Evolutionary conservation across 495 filamentous ascomycete species (phyloP).

Genomic region (Hyaloscypha variabilis): DNA sequence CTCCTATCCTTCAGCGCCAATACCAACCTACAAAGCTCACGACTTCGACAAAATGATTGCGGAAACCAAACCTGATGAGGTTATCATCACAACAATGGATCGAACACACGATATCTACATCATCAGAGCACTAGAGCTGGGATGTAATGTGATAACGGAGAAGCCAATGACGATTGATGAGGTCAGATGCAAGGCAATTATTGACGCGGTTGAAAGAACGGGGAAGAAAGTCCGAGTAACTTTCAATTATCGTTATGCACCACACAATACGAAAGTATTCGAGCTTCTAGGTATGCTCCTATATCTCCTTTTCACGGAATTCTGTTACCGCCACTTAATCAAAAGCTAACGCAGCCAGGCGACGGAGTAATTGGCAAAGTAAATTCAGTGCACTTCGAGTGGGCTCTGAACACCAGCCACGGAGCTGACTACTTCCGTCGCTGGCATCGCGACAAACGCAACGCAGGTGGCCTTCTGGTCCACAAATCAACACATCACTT

Average conservation of each 20-base stretch:
- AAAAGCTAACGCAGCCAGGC: not conserved
- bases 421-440: slow-evolving; percentile 64
- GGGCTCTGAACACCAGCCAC: slow-evolving; percentile 61
- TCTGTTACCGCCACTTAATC: not conserved
- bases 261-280: slow-evolving; percentile 52
- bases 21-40: slow-evolving; percentile 52
- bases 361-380: slow-evolving; percentile 53
- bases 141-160: slow-evolving; percentile 59
- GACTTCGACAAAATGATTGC: slow-evolving; percentile 58
- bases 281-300: slow-evolving; percentile 43
- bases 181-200: slow-evolving; percentile 50
- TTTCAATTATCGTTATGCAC: slow-evolving; percentile 56
- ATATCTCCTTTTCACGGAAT: not conserved
- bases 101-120: slow-evolving; percentile 60
- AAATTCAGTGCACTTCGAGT: slow-evolving; percentile 60
- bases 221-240: slow-evolving; percentile 44
- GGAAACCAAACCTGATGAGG: slow-evolving; percentile 54
- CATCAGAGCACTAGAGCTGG: slow-evolving; percentile 53
- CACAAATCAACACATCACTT: slow-evolving; percentile 56
- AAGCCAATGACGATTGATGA: slow-evolving; percentile 65
- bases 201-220: slow-evolving; percentile 43
- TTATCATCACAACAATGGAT: slow-evolving; percentile 63
- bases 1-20: slow-evolving; percentile 34
- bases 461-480: slow-evolving; percentile 55
- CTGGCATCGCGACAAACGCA: slow-evolving; percentile 61